Conservation (phyloP, 2,329 filamentous ascomycete species). For the Trichoderma koningii region DNA sequence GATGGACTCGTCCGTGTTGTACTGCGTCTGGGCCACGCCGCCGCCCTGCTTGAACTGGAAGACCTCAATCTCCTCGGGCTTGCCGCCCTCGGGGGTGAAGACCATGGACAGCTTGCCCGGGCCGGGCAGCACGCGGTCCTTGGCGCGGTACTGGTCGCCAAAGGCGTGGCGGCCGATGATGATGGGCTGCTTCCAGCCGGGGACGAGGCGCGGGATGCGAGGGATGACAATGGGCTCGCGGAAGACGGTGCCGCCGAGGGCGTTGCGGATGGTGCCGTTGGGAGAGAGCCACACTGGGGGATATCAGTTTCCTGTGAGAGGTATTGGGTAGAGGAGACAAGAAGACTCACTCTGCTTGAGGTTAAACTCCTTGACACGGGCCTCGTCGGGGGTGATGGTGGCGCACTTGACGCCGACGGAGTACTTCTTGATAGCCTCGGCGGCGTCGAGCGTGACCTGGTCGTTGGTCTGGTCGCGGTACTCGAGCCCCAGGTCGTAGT, state of each 20-base stretch:
- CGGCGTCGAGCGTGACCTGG: constrained; percentile 91
- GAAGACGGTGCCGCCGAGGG: constrained; percentile 92
- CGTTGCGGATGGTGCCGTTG: constrained; percentile 83
- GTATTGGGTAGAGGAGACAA: background rate
- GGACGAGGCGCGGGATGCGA: constrained; percentile 87
- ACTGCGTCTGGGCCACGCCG: constrained; percentile 90
- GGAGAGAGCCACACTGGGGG: constrained; percentile 90
- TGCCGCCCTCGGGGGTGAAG: constrained; percentile 78
- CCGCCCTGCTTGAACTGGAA: constrained; percentile 85
- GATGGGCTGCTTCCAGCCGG: constrained; percentile 98
- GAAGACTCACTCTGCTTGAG: constrained; percentile 83
- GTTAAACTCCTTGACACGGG: constrained; percentile 94
- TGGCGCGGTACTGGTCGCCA: constrained; percentile 97
- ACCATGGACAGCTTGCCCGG: constrained; percentile 92
- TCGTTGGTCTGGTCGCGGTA: constrained; percentile 97
- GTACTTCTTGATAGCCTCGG: constrained; percentile 98
- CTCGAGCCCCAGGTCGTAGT: constrained; percentile 90
- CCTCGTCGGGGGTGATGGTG: constrained; percentile 98
- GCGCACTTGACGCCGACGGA: constrained; percentile 98
- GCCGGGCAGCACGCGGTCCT: constrained; percentile 81
- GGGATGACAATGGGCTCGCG: constrained; percentile 97
- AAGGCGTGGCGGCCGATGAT: constrained; percentile 98
- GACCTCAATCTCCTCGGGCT: constrained; percentile 85
- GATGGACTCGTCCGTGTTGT: constrained; percentile 98
- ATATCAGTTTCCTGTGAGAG: background rate